Base-by-base conservation (phyloP, 2,329 filamentous ascomycete species). In the Pseudopyrenochaeta lycopersici region DNA sequence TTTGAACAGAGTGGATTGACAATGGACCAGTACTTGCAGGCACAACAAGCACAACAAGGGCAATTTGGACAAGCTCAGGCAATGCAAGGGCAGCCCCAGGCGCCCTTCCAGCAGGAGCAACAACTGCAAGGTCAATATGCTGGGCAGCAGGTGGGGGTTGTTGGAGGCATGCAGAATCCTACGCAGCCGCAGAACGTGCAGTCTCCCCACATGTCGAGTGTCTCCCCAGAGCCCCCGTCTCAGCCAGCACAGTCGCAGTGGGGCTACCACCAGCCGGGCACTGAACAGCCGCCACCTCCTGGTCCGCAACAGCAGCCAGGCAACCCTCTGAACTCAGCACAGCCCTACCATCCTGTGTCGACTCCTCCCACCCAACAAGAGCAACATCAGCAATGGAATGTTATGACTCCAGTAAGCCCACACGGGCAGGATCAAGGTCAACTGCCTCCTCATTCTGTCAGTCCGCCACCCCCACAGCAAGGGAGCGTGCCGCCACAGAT, bases 91-190 rank as follows among this genome's bases (percentile, higher is more conserved):
- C 48, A 55, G 33, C 27, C 35, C 17, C 53, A 58, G 35, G 50
- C 44, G 11, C 43, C 56, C 17, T 46, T 39, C n/a, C 46, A 50
- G 12, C 53, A 50, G 14, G 49, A 54, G 7, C 54, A 62, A 31
- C 54, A 47, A 12, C 12, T 43, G 17, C 60, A 58, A 21, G 44
- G 53, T 27, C 57, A 57, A 29, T 53, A 56, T 27, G 21, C 49
- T 4, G 66, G 60, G 21, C 69, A 73, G 43, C 66, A 74, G 46
- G 67, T 43, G 12, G 71, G 70, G 3, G 60, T 72, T 10, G 50
- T 70, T 11, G 67, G 62, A 44, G 30, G 52, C 12, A 40, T 45
- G 14, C 61, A 60, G 35, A 32, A 42, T n/a, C 42, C 38, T 12
- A 45, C 39, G 5, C 50, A 58, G 15, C 46, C 41, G 7, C 39